A percentile compares a stretch with the other conserved stretches of the same genome.
Evolutionary conservation across 73 alveolate species (phyloP).

Genomic region (Stentor coeruleus): DNA sequence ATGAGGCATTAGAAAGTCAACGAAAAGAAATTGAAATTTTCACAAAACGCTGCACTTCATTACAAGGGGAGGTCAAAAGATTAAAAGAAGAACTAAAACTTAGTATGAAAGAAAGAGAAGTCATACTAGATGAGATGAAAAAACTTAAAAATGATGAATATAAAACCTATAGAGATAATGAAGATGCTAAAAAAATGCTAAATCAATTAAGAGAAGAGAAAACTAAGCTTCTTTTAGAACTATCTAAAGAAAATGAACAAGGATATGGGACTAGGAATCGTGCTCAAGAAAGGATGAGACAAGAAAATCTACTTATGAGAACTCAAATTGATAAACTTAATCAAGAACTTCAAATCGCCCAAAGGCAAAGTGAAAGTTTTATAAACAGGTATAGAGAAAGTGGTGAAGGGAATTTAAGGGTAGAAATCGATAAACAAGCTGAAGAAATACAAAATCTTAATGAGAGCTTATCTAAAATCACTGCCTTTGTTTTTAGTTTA

Average conservation of each 20-base stretch:
- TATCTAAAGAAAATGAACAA: constrained; percentile 9
- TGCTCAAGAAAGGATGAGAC: background rate
- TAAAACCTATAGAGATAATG: constrained; percentile 22
- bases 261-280: constrained; percentile 8
- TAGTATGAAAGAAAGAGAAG: constrained; percentile 11
- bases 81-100: constrained; percentile 1
- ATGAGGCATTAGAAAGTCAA: background rate
- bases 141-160: constrained; percentile 20
- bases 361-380: background rate
- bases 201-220: background rate
- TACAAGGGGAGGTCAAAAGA: background rate
- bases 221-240: constrained; percentile 17
- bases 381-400: background rate
- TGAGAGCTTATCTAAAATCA: background rate
- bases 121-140: constrained; percentile 15
- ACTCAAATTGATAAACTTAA: constrained; percentile 16
- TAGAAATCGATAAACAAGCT: constrained; percentile 4
- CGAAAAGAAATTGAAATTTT: constrained; percentile 20
- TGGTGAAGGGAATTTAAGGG: background rate
- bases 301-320: background rate
- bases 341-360: background rate
- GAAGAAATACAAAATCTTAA: constrained; percentile 8
- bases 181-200: background rate
- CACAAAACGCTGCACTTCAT: background rate
- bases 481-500: background rate